Evolutionary conservation across 306 rosid genomes (phyloP), one percentile per base, ranked within the genome.

Genomic region (Cicer chorassanicum): DNA sequence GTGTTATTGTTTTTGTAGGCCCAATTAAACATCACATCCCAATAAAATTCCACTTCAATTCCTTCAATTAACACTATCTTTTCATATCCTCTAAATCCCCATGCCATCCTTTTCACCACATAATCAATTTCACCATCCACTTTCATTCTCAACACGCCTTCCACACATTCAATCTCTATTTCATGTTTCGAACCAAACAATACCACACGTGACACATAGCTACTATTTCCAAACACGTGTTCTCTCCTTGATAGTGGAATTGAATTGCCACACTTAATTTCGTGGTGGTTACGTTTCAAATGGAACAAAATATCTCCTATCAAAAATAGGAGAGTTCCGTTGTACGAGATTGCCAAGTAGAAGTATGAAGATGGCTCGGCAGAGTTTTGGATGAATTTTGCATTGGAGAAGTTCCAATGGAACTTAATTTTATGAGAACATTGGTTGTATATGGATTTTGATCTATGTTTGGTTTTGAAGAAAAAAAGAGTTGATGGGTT

Each of bases 61-160:
- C 67, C 67, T 36, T 61, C 67, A 10, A 38, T 14, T 8, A 38
- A 34, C 2, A 55, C 14, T 1, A 61, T 61, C 1, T 61, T 61
- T 14, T 61, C 67, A 2, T 61, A 36, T 45, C 67, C 67, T 61
- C 24, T 38, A 14, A 38, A 38, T 61, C 38, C 9, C 67, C 67
- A 61, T 61, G 13, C 6, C 44, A 61, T 39, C 24, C 67, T 61
- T 61, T n/a, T 38, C 10, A 61, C 67, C 3, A 61, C 67, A 19
- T 36, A 36, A 4, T 8, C 5, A 38, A 7, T 39, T 61, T 61
- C 46, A n/a, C 67, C 67, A n/a, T 61, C 67, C 10, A 61, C 46
- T 61, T 61, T 61, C 19, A 61, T 45, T 6, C 45, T 38, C 46
- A 61, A 1, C 67, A 61, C 43, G 38, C 43, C 67, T n/a, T 14